A percentile compares a stretch with the other conserved stretches of the same genome.
Evolutionary conservation across 2,329 filamentous ascomycete genomes (phyloP).

Genomic region (Diaporthe vaccinii): DNA sequence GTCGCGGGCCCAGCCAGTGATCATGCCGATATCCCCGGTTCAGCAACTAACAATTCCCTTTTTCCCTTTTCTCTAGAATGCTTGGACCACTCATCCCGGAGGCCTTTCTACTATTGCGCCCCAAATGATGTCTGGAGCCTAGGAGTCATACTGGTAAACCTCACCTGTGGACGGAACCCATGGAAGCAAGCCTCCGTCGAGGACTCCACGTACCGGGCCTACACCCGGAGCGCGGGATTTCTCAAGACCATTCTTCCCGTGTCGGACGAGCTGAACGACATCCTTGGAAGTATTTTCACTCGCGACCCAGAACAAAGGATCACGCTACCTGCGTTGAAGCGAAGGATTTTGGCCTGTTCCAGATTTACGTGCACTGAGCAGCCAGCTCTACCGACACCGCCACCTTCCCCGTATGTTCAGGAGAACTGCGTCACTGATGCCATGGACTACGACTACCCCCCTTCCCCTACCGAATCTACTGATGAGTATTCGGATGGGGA

Average conservation of each 20-base stretch:
- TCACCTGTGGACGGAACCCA: slow-evolving; percentile 97
- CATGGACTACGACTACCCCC: slow-evolving; percentile 59
- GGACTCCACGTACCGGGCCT: slow-evolving; percentile 95
- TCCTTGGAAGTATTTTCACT: slow-evolving; percentile 89
- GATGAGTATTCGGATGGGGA: slow-evolving; percentile 41
- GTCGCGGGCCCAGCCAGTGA: slow-evolving; percentile 36
- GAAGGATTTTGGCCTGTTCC: slow-evolving; percentile 81
- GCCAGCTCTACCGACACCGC: slow-evolving; percentile 55
- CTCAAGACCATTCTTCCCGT: slow-evolving; percentile 93
- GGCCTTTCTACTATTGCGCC: slow-evolving; percentile 87
- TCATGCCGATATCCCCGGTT: slow-evolving; percentile 37
- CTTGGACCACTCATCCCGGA: slow-evolving; percentile 80
- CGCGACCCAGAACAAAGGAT: slow-evolving; percentile 87
- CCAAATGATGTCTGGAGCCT: slow-evolving; percentile 98
- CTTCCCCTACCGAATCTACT: slow-evolving; percentile 64
- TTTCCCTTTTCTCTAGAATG: slow-evolving; percentile 76
- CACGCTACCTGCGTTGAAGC: slow-evolving; percentile 82
- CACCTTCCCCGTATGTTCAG: slow-evolving; percentile 63
- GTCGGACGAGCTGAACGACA: slow-evolving; percentile 88
- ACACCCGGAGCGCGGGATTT: slow-evolving; percentile 86
- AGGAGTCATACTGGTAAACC: slow-evolving; percentile 97
- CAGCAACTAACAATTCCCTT: slow-evolving; percentile 48
- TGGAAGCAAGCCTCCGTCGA: slow-evolving; percentile 97
- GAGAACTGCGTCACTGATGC: slow-evolving; percentile 60
- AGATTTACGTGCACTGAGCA: slow-evolving; percentile 75